Conservation (phyloP, 768 basidiomycete species). For the Cubamyces sp. region DNA sequence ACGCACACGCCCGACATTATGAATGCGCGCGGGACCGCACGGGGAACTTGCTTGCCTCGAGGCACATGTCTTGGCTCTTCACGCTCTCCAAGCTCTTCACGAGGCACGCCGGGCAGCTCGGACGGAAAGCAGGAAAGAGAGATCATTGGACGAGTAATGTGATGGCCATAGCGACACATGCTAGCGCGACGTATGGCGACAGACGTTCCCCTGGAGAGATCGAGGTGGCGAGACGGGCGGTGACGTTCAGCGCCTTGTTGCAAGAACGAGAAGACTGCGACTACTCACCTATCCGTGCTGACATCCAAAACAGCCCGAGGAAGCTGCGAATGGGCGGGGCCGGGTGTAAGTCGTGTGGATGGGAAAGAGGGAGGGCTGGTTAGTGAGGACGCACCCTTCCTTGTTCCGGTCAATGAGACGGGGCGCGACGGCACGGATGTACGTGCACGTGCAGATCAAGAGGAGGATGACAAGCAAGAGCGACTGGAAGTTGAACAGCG, state of each 20-base stretch:
- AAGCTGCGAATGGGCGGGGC: conserved; percentile 55
- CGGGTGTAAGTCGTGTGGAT: neutral
- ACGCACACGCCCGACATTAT: too few species aligned
- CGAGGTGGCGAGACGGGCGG: too few species aligned
- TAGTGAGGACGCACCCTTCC: conserved; percentile 67
- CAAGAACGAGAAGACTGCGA: neutral
- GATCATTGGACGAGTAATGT: conserved; percentile 60
- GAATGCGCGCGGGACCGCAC: too few species aligned
- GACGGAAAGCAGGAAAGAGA: conserved; percentile 5
- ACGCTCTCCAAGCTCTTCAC: too few species aligned
- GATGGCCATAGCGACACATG: conserved; percentile 91
- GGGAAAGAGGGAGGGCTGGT: neutral
- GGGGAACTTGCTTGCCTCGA: too few species aligned
- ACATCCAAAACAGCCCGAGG: conserved; percentile 92
- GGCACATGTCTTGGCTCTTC: too few species aligned
- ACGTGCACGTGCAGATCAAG: conserved; percentile 96
- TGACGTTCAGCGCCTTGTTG: neutral
- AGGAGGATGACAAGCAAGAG: conserved; percentile 92
- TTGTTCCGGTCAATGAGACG: conserved; percentile 92
- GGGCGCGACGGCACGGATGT: conserved; percentile 88
- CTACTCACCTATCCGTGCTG: conserved; percentile 85
- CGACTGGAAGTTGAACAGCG: conserved; percentile 97
- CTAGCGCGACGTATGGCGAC: conserved; percentile 93
- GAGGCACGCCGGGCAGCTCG: neutral
- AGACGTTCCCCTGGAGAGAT: conserved; percentile 78